A percentile compares a stretch with the other conserved stretches of the same genome.
Evolutionary conservation across 164 flowering plant genomes (phyloP).

Genomic region (Dillenia suffruticosa): DNA sequence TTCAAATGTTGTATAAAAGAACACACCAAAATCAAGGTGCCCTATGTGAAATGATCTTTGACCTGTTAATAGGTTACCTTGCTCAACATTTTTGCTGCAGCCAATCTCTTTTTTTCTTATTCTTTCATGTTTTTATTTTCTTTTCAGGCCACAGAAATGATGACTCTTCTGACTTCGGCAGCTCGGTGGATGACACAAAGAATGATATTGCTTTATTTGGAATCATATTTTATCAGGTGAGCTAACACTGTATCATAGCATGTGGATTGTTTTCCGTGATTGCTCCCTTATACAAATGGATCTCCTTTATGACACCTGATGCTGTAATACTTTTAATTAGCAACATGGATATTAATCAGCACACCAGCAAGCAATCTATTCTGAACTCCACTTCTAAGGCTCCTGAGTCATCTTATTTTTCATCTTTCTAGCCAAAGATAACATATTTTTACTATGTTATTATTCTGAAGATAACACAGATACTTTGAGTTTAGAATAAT

Average conservation of each 20-base stretch:
- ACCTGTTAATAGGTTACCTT: not conserved
- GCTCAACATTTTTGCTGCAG: not conserved
- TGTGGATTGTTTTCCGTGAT: not conserved
- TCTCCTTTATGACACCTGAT: no score
- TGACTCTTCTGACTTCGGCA: constrained; percentile 5
- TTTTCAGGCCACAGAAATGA: constrained; percentile 29
- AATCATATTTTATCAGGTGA: constrained; percentile 42
- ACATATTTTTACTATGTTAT: no score
- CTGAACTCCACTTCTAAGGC: no score
- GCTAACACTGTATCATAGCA: not conserved
- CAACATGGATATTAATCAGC: no score
- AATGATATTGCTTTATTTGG: constrained; percentile 45
- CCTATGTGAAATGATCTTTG: constrained; percentile 8
- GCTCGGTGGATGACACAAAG: constrained; percentile 20
- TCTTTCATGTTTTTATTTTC: not conserved
- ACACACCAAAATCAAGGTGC: constrained; percentile 23
- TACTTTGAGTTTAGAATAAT: no score
- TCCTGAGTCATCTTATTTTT: no score
- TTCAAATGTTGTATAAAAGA: constrained; percentile 48
- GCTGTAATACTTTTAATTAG: no score
- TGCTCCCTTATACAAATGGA: not conserved
- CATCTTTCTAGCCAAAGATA: no score
- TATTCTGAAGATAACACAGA: no score
- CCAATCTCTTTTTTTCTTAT: no score
- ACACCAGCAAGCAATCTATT: no score